Conservation (phyloP, 495 filamentous ascomycete species). For the Talaromyces thailandensis region DNA sequence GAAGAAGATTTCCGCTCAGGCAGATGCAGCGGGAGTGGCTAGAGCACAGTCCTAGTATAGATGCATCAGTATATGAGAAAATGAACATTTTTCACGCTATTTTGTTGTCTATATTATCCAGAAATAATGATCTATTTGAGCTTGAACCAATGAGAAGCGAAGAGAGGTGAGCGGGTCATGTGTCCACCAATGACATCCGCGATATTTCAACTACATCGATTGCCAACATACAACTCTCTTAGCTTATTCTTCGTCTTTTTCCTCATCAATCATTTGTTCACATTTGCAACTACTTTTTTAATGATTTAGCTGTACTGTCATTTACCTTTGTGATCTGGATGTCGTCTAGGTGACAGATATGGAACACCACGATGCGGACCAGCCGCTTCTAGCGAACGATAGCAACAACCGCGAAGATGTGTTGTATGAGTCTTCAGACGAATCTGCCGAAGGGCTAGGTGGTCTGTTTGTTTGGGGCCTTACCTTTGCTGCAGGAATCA, state of each 20-base stretch:
- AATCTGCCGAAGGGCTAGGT: slow-evolving; percentile 13
- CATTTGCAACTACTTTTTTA: background rate
- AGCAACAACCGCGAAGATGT: slow-evolving; percentile 9
- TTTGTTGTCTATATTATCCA: background rate
- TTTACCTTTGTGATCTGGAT: background rate
- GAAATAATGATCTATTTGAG: too few species aligned
- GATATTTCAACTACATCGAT: background rate
- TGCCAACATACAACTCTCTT: background rate
- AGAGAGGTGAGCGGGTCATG: background rate
- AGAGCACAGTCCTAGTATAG: slow-evolving; percentile 21
- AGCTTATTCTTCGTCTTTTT: background rate
- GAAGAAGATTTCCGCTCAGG: slow-evolving; percentile 87
- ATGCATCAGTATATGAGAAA: background rate
- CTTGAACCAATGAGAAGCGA: background rate
- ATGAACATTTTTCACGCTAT: background rate
- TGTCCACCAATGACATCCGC: background rate
- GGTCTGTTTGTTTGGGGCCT: slow-evolving; percentile 60
- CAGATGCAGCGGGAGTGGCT: slow-evolving; percentile 75
- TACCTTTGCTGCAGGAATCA: slow-evolving; percentile 74
- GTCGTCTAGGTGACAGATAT: background rate
- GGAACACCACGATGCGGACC: background rate
- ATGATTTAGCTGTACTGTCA: background rate
- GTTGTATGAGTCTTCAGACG: slow-evolving; percentile 8
- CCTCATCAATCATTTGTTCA: background rate
- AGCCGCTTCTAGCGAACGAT: slow-evolving; percentile 6